Evolutionary conservation across 2,329 filamentous ascomycete species (phyloP).

Genomic region (Aspergillus carbonarius): DNA sequence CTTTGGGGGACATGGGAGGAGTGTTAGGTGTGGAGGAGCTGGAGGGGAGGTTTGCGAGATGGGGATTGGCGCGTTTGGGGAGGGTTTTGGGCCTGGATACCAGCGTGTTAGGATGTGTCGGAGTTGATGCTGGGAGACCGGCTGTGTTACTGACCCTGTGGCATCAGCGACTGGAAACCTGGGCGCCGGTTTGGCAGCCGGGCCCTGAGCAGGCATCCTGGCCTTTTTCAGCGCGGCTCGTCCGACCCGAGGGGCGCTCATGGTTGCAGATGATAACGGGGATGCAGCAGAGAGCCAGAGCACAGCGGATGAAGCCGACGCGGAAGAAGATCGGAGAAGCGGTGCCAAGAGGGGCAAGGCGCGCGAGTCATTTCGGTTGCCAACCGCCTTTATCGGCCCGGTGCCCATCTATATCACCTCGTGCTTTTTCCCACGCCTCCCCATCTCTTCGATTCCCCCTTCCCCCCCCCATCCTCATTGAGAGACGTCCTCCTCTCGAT

Average conservation of each 20-base stretch:
- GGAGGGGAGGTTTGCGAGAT: slow-evolving; percentile 24
- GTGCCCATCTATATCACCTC: background rate
- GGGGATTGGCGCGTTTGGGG: slow-evolving; percentile 26
- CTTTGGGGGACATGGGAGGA: slow-evolving; percentile 29
- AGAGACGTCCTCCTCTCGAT: background rate
- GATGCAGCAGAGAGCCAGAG: background rate
- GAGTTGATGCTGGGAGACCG: background rate
- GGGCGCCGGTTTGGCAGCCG: background rate
- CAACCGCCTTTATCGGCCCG: background rate
- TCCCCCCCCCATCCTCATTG: background rate
- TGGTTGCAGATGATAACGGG: slow-evolving; percentile 9
- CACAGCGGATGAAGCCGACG: background rate
- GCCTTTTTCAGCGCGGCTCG: slow-evolving; percentile 24
- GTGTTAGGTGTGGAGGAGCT: slow-evolving; percentile 9
- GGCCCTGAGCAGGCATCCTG: slow-evolving; percentile 20
- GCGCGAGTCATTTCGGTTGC: background rate
- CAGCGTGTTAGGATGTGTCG: slow-evolving; percentile 6
- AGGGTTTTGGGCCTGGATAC: slow-evolving; percentile 16
- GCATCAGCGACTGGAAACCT: slow-evolving; percentile 3
- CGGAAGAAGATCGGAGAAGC: background rate
- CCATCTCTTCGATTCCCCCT: background rate
- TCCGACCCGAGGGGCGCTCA: slow-evolving; percentile 28
- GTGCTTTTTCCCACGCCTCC: background rate
- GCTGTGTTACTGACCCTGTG: slow-evolving; percentile 19
- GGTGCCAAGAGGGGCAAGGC: slow-evolving; percentile 2